A percentile compares a stretch with the other conserved stretches of the same genome.
phyloP scores from a whole-genome alignment of 1,139 yeast species.

The Petasospora fabianii region DNA sequence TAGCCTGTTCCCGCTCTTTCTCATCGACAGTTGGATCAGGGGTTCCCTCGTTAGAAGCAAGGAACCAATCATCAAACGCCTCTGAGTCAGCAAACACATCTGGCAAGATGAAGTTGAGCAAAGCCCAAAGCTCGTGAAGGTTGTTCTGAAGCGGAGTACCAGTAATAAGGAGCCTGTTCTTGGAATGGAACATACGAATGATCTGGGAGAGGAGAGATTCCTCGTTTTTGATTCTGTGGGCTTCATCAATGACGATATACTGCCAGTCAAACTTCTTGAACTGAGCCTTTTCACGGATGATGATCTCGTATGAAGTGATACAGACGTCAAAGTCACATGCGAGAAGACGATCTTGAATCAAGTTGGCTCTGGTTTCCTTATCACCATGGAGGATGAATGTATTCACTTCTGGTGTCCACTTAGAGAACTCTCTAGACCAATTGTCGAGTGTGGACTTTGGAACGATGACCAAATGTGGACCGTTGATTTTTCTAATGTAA shows the following conservation, averaged over 20 bases:
- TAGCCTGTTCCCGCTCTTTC: slow-evolving; percentile 34
- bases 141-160: slow-evolving; percentile 83
- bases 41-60: slow-evolving; percentile 31
- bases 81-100: slow-evolving; percentile 76
- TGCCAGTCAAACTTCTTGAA: slow-evolving; percentile 68
- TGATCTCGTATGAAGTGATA: slow-evolving; percentile 73
- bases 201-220: slow-evolving; percentile 72
- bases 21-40: slow-evolving; percentile 32
- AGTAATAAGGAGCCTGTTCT: slow-evolving; percentile 65
- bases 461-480: slow-evolving; percentile 72
- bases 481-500: slow-evolving; percentile 54
- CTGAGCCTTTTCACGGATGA: slow-evolving; percentile 65
- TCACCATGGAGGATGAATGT: slow-evolving; percentile 71
- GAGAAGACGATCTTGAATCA: slow-evolving; percentile 49
- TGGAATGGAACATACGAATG: slow-evolving; percentile 67
- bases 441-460: slow-evolving; percentile 80
- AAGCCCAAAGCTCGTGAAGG: slow-evolving; percentile 77
- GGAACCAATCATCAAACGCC: slow-evolving; percentile 73
- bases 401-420: slow-evolving; percentile 76
- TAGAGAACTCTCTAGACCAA: slow-evolving; percentile 73
- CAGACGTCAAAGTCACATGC: slow-evolving; percentile 69
- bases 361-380: slow-evolving; percentile 55
- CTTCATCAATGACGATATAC: slow-evolving; percentile 75
- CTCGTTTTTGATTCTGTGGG: slow-evolving; percentile 78
- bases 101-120: slow-evolving; percentile 68